Conservation (phyloP, 2,329 filamentous ascomycete species). For the Diaporthe citriasiana region DNA sequence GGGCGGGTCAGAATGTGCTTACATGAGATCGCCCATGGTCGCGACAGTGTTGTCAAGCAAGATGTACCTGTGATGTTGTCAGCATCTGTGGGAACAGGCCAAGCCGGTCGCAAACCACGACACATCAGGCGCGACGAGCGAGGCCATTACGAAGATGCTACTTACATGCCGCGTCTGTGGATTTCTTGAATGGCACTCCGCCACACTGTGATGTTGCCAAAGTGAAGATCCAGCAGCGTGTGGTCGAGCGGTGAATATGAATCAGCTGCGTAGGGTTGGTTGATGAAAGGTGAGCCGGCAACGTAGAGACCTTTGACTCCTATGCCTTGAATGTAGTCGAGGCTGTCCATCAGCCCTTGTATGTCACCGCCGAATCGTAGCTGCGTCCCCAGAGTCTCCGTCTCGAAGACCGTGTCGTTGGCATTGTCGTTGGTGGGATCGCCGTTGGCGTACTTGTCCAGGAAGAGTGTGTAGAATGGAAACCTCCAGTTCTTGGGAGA, state of each 20-base stretch:
- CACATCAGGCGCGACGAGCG: not conserved
- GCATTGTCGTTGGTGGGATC: slow-evolving; percentile 75
- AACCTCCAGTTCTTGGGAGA: slow-evolving; percentile 73
- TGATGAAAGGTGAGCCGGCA: slow-evolving; percentile 74
- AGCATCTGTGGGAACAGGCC: slow-evolving; percentile 26
- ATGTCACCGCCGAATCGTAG: slow-evolving; percentile 75
- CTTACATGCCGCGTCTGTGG: slow-evolving; percentile 74
- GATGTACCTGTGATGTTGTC: slow-evolving; percentile 37
- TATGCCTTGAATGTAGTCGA: slow-evolving; percentile 76
- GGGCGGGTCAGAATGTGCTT: not conserved
- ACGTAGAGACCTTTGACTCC: slow-evolving; percentile 75
- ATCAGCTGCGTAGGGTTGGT: slow-evolving; percentile 74
- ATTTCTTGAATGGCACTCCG: slow-evolving; percentile 70
- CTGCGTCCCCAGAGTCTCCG: slow-evolving; percentile 72
- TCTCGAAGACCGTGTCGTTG: slow-evolving; percentile 72
- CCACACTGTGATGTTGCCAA: slow-evolving; percentile 71
- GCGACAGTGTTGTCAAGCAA: slow-evolving; percentile 76
- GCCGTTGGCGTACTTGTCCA: slow-evolving; percentile 75
- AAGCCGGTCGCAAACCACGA: not conserved
- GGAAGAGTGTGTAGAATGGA: slow-evolving; percentile 75
- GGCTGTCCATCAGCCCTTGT: slow-evolving; percentile 68
- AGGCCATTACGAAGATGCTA: slow-evolving; percentile 48
- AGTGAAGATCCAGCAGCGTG: slow-evolving; percentile 74
- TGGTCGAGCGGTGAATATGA: slow-evolving; percentile 71
- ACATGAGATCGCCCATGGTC: slow-evolving; percentile 70